Evolutionary conservation across 1,284 basidiomycete species (phyloP), one percentile per base, ranked within the genome.

Genomic region (Lignosus rhinocerotis): DNA sequence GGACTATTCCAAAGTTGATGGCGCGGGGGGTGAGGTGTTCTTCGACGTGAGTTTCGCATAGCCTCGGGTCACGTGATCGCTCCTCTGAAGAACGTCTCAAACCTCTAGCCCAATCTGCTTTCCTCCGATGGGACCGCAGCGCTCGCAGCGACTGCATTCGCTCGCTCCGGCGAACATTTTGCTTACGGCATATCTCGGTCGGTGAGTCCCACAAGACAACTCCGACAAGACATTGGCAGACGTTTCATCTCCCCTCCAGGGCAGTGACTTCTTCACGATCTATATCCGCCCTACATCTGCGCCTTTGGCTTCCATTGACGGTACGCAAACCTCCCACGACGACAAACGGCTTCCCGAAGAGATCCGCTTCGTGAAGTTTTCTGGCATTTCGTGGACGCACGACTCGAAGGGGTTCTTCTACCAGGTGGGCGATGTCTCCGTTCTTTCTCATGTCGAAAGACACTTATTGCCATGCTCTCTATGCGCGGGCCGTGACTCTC

Each of bases 331-430:
- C 55, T 79, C 73, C 39, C 78, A 77, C 60, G 79, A 87, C 65
- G 77, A 81, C 17, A 75, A 75, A 31, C 78, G 85, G 45, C 78
- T 92, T 48, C 60, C 74, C 7, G 91, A 93, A 48, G 85, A 86
- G 62, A 74, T 93, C 58, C 80, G 84, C 55, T 88, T 83, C 68
- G 88, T 90, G 65, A 93, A 93, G 70, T 93, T 92, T 73, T 87
- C 86, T 0, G 72, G 74, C 10, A 80, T 92, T 51, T 76, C 77
- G 33, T 93, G 92, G 92, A 85, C 86, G 8, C 82, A 85, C 56
- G 90, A 93, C 70, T 87, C 84, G 56, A 86, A 85, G 62, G 90
- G 91, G 1, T 92, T 93, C 72, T 91, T 92, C 74, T 93, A 93
- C 71, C 89, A 92, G 77, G 88, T 88, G 63, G 45, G 69, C 25